Evolutionary conservation across 1,139 yeast species (phyloP).

Genomic region (Spathaspora sp.): DNA sequence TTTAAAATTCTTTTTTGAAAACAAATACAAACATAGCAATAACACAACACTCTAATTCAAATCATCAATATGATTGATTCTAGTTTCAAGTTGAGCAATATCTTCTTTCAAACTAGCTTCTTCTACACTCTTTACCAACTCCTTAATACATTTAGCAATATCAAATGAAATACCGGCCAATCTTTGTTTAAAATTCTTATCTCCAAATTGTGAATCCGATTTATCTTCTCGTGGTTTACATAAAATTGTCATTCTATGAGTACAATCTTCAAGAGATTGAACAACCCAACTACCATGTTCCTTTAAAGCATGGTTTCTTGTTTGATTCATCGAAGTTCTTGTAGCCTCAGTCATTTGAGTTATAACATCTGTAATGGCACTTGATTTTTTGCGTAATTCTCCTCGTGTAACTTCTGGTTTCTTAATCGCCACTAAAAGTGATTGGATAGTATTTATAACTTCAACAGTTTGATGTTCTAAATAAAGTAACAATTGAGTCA

Average conservation of each 20-base stretch:
- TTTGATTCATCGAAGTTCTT: slow-evolving; percentile 83
- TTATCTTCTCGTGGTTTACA: slow-evolving; percentile 50
- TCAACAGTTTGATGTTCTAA: slow-evolving; percentile 93
- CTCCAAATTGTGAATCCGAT: slow-evolving; percentile 70
- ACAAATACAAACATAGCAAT: not conserved
- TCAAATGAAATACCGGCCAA: slow-evolving; percentile 95
- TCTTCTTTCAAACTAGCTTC: slow-evolving; percentile 88
- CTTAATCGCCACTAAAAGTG: slow-evolving; percentile 72
- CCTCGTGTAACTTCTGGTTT: slow-evolving; percentile 77
- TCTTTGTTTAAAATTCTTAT: slow-evolving; percentile 86
- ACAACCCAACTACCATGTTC: slow-evolving; percentile 94
- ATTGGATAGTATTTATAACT: slow-evolving; percentile 87
- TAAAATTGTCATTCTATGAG: slow-evolving; percentile 70
- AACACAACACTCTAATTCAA: slow-evolving; percentile 22
- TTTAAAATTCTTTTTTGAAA: not conserved
- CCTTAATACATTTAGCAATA: slow-evolving; percentile 94
- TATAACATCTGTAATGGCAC: slow-evolving; percentile 73
- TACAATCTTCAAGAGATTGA: slow-evolving; percentile 80
- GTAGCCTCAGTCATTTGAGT: slow-evolving; percentile 91
- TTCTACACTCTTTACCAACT: slow-evolving; percentile 91
- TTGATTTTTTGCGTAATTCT: slow-evolving; percentile 68
- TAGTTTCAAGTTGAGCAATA: slow-evolving; percentile 53
- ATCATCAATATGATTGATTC: slow-evolving; percentile 39
- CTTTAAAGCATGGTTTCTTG: slow-evolving; percentile 76
- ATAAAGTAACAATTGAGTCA: slow-evolving; percentile 79